phyloP scores from a whole-genome alignment of 495 filamentous ascomycete genomes.

The Tuber microsphaerosporum region DNA sequence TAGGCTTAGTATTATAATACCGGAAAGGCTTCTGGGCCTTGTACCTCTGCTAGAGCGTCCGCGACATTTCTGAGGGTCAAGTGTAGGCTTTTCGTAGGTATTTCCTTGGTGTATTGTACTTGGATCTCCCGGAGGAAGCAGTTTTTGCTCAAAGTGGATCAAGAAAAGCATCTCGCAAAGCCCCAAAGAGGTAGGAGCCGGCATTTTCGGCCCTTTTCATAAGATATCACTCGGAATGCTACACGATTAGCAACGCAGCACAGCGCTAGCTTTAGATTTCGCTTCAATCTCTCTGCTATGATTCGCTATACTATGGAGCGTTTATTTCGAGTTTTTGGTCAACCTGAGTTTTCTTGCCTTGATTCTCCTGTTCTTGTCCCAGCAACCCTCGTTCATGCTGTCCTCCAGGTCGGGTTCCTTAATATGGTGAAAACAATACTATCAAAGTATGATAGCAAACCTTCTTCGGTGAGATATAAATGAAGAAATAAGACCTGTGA shows the following conservation, averaged over 20 bases:
- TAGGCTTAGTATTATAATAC: not conserved
- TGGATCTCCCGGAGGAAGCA: too few relatives aligned
- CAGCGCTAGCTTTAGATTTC: not conserved
- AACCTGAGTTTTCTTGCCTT: too few relatives aligned
- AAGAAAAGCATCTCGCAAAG: not conserved
- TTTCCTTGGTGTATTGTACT: too few relatives aligned
- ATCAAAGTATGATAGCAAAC: not conserved
- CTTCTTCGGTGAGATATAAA: not conserved
- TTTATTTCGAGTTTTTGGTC: not conserved
- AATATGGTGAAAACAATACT: not conserved
- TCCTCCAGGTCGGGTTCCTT: not conserved
- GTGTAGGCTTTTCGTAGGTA: not conserved
- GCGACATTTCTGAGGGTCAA: too few relatives aligned
- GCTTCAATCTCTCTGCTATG: not conserved
- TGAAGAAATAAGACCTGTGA: not conserved
- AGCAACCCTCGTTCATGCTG: not conserved
- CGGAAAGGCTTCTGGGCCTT: not conserved
- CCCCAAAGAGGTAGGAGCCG: not conserved
- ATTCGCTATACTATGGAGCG: not conserved
- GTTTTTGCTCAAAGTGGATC: too few relatives aligned
- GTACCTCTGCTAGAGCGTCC: not conserved
- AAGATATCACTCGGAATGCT: not conserved
- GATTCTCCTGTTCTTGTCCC: too few relatives aligned
- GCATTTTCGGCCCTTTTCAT: not conserved
- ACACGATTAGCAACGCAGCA: not conserved